Conservation (phyloP, 768 basidiomycete genomes). For the Kwoniella europaea region DNA sequence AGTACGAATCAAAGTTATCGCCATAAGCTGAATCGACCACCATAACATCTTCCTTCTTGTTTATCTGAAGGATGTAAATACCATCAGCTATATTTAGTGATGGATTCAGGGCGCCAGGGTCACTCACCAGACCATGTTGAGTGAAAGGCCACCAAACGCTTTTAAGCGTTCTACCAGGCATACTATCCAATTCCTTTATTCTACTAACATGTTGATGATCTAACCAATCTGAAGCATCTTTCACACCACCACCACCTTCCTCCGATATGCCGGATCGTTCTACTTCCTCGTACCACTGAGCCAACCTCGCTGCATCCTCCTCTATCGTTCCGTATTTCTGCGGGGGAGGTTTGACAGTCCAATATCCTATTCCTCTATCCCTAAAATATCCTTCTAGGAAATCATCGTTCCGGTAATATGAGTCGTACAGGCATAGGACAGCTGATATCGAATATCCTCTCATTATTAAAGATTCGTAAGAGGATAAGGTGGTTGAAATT, state of each 20-base stretch:
- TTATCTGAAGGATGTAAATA: constrained; percentile 59
- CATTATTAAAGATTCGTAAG: constrained; percentile 88
- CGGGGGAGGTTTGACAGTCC: constrained; percentile 56
- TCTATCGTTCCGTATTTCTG: constrained; percentile 42
- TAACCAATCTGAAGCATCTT: constrained; percentile 65
- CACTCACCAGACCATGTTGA: constrained; percentile 67
- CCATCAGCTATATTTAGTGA: background rate
- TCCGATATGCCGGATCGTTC: constrained; percentile 48
- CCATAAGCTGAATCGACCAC: constrained; percentile 88
- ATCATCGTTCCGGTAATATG: constrained; percentile 84
- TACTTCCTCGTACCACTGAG: constrained; percentile 69
- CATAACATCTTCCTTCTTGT: constrained; percentile 73
- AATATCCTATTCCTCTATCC: constrained; percentile 64
- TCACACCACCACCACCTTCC: constrained; percentile 60
- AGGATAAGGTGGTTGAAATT: constrained; percentile 87
- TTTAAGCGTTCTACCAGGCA: constrained; percentile 77
- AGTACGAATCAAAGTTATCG: constrained; percentile 81
- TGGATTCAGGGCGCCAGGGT: background rate
- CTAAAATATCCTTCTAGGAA: constrained; percentile 80
- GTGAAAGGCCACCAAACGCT: constrained; percentile 97
- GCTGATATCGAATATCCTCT: constrained; percentile 88
- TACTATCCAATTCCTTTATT: constrained; percentile 73
- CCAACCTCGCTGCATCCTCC: constrained; percentile 65
- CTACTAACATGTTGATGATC: constrained; percentile 70
- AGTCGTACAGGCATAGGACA: constrained; percentile 79